phyloP scores from a whole-genome alignment of 2,329 filamentous ascomycete genomes.

The Capronia coronata region DNA sequence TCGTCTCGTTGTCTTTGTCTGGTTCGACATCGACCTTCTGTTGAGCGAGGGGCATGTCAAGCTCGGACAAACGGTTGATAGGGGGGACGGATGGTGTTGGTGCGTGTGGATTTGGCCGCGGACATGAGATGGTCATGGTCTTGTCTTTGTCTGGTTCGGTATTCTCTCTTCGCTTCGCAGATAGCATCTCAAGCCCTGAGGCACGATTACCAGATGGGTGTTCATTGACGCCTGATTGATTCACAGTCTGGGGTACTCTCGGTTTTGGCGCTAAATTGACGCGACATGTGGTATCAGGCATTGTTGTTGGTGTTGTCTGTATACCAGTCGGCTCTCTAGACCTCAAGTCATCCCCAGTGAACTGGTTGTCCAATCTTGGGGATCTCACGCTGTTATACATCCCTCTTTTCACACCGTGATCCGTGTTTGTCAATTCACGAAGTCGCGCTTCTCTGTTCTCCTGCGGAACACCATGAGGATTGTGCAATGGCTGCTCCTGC shows the following conservation, averaged over 20 bases:
- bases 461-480: too few species aligned
- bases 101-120: too few species aligned
- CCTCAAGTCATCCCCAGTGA: slow-evolving; percentile 1
- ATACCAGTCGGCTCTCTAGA: not conserved
- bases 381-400: slow-evolving; percentile 5
- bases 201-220: not conserved
- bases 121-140: too few species aligned
- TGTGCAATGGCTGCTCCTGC: too few species aligned
- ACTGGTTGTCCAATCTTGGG: slow-evolving; percentile 1
- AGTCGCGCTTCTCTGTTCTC: slow-evolving; percentile 7
- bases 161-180: not conserved
- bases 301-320: too few species aligned
- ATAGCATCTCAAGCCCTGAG: slow-evolving; percentile 9
- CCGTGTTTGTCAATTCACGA: not conserved
- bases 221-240: not conserved
- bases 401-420: not conserved
- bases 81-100: too few species aligned
- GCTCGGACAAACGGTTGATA: too few species aligned
- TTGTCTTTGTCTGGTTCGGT: not conserved
- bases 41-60: too few species aligned
- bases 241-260: not conserved
- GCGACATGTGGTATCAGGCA: too few species aligned
- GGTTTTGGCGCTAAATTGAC: not conserved
- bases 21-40: too few species aligned
- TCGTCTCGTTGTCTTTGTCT: too few species aligned